These are phyloP conservation scores for Globisporangium sylvaticum DNA, from an alignment of 352 stramenopile species.

Conservation along the genomic window DNA sequence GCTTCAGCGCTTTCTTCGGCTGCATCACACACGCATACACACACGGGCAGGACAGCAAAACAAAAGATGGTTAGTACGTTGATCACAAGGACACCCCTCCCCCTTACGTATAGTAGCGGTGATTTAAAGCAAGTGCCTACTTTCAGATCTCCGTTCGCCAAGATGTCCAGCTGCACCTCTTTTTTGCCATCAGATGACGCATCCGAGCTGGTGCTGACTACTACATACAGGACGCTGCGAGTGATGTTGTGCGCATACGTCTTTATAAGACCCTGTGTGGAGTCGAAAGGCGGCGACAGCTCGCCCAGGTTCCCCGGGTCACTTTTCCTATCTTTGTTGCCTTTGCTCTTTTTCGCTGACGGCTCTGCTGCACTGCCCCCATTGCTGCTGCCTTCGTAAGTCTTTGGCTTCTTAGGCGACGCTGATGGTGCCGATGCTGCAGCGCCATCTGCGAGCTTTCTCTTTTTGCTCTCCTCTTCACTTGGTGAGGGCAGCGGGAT, in stretches of 20 bases:
- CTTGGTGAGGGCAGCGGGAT: slow-evolving; percentile 35
- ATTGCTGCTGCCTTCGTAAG: slow-evolving; percentile 1
- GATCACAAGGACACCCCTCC: not conserved
- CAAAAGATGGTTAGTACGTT: not conserved
- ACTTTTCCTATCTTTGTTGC: not conserved
- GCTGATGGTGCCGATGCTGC: slow-evolving; percentile 18
- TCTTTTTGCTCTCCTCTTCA: slow-evolving; percentile 37
- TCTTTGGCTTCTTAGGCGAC: slow-evolving; percentile 32
- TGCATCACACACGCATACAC: slow-evolving; percentile 8
- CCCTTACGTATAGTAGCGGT: slow-evolving; percentile 1
- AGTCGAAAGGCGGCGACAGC: slow-evolving; percentile 17
- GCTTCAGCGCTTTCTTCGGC: slow-evolving; percentile 43
- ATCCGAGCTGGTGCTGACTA: slow-evolving; percentile 37
- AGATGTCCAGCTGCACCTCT: slow-evolving; percentile 29
- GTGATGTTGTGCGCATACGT: slow-evolving; percentile 42
- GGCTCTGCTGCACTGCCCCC: not conserved
- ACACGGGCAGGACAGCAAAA: not conserved
- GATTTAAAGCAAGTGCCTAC: slow-evolving; percentile 18
- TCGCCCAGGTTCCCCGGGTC: not conserved
- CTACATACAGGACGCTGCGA: slow-evolving; percentile 51
- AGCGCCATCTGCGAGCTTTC: slow-evolving; percentile 23
- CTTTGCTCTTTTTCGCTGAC: slow-evolving; percentile 1
- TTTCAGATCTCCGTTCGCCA: slow-evolving; percentile 32
- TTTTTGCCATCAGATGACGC: slow-evolving; percentile 21
- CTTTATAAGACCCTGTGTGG: slow-evolving; percentile 3